Evolutionary conservation across 305 asterid genomes (phyloP).

Genomic region (Fraxinus nigra): DNA sequence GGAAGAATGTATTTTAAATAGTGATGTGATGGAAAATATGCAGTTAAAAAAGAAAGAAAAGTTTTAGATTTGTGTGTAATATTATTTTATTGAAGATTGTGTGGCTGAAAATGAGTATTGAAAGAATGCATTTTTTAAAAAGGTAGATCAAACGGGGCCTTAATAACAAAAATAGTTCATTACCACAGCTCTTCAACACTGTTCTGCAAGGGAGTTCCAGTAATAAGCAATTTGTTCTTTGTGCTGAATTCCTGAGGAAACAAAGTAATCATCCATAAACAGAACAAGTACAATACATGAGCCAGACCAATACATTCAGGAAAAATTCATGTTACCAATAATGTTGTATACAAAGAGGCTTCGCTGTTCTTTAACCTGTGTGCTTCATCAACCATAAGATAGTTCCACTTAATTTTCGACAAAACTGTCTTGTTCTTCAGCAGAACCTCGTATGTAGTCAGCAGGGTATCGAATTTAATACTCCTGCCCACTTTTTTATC

Average conservation of each 20-base stretch:
- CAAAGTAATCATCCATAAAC: constrained; percentile 14
- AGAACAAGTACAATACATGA: constrained; percentile 14
- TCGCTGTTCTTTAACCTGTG: constrained; percentile 98
- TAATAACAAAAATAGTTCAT: constrained; percentile 20
- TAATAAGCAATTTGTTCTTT: constrained; percentile 93
- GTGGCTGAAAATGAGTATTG: too few relatives aligned
- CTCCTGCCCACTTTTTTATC: constrained; percentile 72
- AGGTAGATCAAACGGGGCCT: too few relatives aligned
- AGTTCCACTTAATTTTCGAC: constrained; percentile 96
- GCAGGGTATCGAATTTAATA: constrained; percentile 75
- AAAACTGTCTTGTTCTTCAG: constrained; percentile 90
- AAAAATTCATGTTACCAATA: constrained; percentile 49
- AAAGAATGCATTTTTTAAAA: too few relatives aligned
- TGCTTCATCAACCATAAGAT: constrained; percentile 99
- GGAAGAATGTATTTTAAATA: too few relatives aligned
- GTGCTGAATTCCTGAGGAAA: constrained; percentile 84
- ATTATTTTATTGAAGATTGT: too few relatives aligned
- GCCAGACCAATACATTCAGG: constrained; percentile 14
- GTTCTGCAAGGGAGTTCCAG: constrained; percentile 99
- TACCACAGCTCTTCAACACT: constrained; percentile 99
- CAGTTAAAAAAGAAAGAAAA: too few relatives aligned
- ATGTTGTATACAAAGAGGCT: constrained; percentile 84
- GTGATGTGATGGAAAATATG: too few relatives aligned
- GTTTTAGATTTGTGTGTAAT: too few relatives aligned
- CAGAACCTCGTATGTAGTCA: constrained; percentile 97